Evolutionary conservation across 345 rosid genomes (phyloP), one percentile per base, ranked within the genome.

Genomic region (Odontarrhena argentea): DNA sequence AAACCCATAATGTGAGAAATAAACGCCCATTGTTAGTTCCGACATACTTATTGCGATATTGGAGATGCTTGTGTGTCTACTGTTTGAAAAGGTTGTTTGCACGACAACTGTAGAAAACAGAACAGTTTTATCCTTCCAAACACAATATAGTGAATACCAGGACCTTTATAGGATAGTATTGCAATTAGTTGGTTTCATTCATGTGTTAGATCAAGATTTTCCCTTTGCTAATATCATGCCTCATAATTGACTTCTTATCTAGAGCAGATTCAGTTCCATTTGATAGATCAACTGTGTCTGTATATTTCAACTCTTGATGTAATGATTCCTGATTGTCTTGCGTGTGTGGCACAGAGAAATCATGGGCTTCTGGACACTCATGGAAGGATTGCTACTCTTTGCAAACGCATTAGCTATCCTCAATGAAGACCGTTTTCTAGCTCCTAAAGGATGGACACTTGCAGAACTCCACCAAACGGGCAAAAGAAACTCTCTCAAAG

Each of bases 401-500:
- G 88, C 82, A 49, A 84, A 81, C 73, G 84, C 84, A 3, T 25
- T 84, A 7, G 88, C 88, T 26, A 84, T 84, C 30, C 71, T 79
- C 60, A 84, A 84, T 44, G 88, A 84, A 59, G 84, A 84, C 32
- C 77, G 88, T 59, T 81, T 81, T 41, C 81, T 81, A 57, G 84
- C 79, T 70, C 87, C 79, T 4, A 81, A 78, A 52, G 82, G 84
- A 48, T 84, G 84, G 88, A 81, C 81, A 1, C 73, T 84, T 13
- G 79, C 80, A 9, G 85, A 84, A 58, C 76, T 79, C 0, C 73
- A 69, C 59, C 85, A 67, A 51, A 76, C 75, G 3, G 63, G 69
- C 9, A 76, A 36, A 60, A 54, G 68, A 66, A 76, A 76, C 65
- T 76, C 79, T 6, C 73, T 71, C 50, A 76, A 76, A 67, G 79